Percentiles rank a stretch among this genome's conserved stretches.
Conservation (phyloP, 176 grass and related monocot genomes). For the Musa beccarii region DNA sequence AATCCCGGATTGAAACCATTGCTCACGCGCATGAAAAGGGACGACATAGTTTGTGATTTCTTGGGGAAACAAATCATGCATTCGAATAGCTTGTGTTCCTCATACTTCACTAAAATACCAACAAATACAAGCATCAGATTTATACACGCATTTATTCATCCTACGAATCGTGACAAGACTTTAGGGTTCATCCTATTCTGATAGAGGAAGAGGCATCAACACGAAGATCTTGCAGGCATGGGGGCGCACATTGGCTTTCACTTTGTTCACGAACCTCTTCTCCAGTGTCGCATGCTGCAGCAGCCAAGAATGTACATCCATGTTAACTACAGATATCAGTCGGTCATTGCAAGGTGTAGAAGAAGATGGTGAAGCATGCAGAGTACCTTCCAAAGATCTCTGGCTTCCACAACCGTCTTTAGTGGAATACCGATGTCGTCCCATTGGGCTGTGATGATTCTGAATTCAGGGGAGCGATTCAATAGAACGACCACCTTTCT, state of each 20-base stretch:
- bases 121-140: too few species aligned
- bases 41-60: too few species aligned
- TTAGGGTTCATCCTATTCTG: neutral
- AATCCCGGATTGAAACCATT: too few species aligned
- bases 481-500: constrained; percentile 7
- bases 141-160: constrained; percentile 26
- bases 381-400: constrained; percentile 64
- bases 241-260: constrained; percentile 38
- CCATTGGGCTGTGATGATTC: constrained; percentile 30
- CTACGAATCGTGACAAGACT: neutral
- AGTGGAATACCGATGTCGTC: constrained; percentile 39
- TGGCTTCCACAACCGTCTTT: constrained; percentile 27
- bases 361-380: neutral
- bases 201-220: constrained; percentile 32
- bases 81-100: too few species aligned
- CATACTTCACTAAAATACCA: too few species aligned
- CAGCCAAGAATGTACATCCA: constrained; percentile 24
- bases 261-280: constrained; percentile 35
- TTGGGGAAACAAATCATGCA: too few species aligned
- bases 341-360: neutral
- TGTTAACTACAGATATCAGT: neutral
- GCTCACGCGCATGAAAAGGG: too few species aligned
- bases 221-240: constrained; percentile 64
- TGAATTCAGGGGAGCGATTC: too few species aligned
- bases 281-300: constrained; percentile 41